Evolutionary conservation across 1,284 basidiomycete species (phyloP).

Genomic region (Vanrija sp.): DNA sequence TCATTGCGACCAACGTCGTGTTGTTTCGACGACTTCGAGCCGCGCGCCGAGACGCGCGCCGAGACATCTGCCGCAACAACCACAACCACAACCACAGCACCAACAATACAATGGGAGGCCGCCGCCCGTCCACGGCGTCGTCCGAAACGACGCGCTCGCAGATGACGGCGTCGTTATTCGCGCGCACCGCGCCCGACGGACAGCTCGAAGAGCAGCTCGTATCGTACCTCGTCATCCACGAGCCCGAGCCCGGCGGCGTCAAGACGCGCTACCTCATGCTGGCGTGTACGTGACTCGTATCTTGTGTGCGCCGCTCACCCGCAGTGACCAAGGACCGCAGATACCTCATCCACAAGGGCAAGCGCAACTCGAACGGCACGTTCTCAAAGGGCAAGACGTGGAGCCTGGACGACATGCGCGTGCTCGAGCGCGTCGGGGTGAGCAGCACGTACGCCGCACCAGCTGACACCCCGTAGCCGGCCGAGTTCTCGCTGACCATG

Average conservation of each 20-base stretch:
- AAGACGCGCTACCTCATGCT: constrained; percentile 84
- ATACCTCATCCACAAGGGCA: constrained; percentile 89
- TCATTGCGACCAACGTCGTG: no score
- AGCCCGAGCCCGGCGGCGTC: constrained; percentile 59
- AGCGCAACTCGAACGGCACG: constrained; percentile 87
- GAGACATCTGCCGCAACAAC: no score
- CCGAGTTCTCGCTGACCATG: constrained; percentile 72
- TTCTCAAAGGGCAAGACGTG: constrained; percentile 99
- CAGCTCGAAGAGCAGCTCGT: constrained; percentile 71
- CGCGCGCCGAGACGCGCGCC: no score
- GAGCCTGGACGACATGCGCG: constrained; percentile 75
- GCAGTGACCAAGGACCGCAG: constrained; percentile 62
- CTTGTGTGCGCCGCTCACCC: background rate
- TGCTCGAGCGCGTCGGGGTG: constrained; percentile 71
- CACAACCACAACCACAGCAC: no score
- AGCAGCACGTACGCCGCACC: no score
- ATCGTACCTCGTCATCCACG: constrained; percentile 83
- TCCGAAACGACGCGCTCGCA: constrained; percentile 51
- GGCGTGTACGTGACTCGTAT: constrained; percentile 76
- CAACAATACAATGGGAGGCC: constrained; percentile 2
- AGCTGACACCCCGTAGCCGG: no score
- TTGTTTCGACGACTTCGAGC: no score
- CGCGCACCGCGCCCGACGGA: constrained; percentile 58
- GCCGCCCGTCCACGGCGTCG: background rate
- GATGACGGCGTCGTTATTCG: constrained; percentile 80